These are phyloP conservation scores for Athelia sp. DNA, from an alignment of 1,284 basidiomycete species.

Conservation along the genomic window DNA sequence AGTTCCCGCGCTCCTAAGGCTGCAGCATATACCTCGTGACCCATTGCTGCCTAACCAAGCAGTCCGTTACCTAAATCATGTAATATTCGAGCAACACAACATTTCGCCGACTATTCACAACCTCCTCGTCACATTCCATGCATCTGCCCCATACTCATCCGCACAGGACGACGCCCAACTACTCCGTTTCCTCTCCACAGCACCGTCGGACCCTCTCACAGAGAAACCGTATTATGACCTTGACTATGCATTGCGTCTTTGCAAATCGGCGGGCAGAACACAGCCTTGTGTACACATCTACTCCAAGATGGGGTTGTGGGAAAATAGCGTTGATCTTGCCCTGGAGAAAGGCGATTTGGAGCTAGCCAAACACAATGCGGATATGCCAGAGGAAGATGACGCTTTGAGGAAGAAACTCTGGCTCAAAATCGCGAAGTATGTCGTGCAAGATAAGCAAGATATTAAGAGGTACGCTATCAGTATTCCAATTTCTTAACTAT, in stretches of 20 bases:
- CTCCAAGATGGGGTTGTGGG: slow-evolving; percentile 95
- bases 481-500: slow-evolving; percentile 6
- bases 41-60: slow-evolving; percentile 78
- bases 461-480: slow-evolving; percentile 80
- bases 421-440: slow-evolving; percentile 96
- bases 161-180: slow-evolving; percentile 74
- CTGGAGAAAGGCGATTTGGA: slow-evolving; percentile 91
- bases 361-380: slow-evolving; percentile 89
- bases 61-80: slow-evolving; percentile 82
- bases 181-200: slow-evolving; percentile 81
- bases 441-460: slow-evolving; percentile 95
- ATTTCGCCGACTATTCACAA: slow-evolving; percentile 91
- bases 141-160: slow-evolving; percentile 37
- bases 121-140: slow-evolving; percentile 85
- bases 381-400: slow-evolving; percentile 88
- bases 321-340: slow-evolving; percentile 94
- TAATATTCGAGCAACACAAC: slow-evolving; percentile 76
- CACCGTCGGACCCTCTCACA: slow-evolving; percentile 79
- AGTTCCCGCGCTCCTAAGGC: slow-evolving; percentile 85
- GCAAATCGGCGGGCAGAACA: slow-evolving; percentile 76
- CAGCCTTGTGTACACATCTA: slow-evolving; percentile 97
- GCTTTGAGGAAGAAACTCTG: slow-evolving; percentile 90
- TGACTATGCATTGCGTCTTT: slow-evolving; percentile 92
- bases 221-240: slow-evolving; percentile 93
- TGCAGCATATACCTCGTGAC: slow-evolving; percentile 66